These are phyloP conservation scores for Penicillium concentricum DNA, from an alignment of 2,329 filamentous ascomycete species.

Conservation along the genomic window DNA sequence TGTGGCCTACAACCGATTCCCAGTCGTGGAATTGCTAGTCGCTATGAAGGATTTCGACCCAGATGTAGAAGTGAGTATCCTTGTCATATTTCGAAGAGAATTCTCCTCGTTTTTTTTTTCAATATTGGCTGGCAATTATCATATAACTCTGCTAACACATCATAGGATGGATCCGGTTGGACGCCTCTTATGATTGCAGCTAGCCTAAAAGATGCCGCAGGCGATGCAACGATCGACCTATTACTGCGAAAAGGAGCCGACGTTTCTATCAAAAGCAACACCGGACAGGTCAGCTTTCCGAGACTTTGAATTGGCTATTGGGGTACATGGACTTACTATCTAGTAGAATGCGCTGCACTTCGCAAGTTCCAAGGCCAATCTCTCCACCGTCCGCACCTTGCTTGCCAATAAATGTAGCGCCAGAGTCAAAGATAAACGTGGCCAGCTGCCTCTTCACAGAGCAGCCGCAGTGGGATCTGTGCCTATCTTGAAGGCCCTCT, in stretches of 20 bases:
- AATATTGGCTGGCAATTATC: not conserved
- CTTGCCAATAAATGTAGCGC: constrained; percentile 73
- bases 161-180: constrained; percentile 50
- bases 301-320: not conserved
- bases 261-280: constrained; percentile 43
- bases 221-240: constrained; percentile 46
- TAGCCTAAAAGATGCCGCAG: constrained; percentile 47
- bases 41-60: constrained; percentile 74
- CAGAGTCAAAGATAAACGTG: constrained; percentile 76
- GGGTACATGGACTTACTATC: constrained; percentile 4
- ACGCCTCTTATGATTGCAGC: constrained; percentile 53
- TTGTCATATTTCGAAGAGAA: not conserved
- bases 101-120: not conserved
- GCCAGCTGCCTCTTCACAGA: constrained; percentile 87
- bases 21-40: constrained; percentile 71
- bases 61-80: constrained; percentile 66
- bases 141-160: not conserved
- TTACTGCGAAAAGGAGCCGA: constrained; percentile 49
- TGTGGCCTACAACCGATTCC: constrained; percentile 73
- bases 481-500: constrained; percentile 78
- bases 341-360: constrained; percentile 83
- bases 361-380: constrained; percentile 81
- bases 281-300: constrained; percentile 39
- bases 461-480: constrained; percentile 85
- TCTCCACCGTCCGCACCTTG: constrained; percentile 77